Evolutionary conservation across 768 basidiomycete genomes (phyloP), one percentile per base, ranked within the genome.

Genomic region (Phylloporus arenicola): DNA sequence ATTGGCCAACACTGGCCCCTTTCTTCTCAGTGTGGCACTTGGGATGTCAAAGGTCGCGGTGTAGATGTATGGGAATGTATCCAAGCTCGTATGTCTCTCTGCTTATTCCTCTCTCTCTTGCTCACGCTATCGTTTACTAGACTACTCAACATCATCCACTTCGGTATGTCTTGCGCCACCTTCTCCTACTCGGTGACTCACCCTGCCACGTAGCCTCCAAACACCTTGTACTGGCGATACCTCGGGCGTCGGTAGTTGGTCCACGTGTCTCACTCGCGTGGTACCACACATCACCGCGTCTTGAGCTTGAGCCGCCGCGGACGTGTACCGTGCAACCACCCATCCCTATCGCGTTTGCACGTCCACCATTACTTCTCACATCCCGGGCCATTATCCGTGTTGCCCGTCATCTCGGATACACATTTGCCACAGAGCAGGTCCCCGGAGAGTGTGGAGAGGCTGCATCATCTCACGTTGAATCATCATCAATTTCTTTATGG

Each of bases 61-160:
- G 86, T 88, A 37, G 83, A 86, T 49, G 77, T 88, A 48, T 88
- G 84, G 84, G 84, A 88, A 59, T 88, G 86, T 62, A 71, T 86
- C 47, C 68, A 73, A 65, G 77, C 79, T 58, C 86, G 86, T 87
- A 67, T 68, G 45, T 33, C 54, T 45, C 24, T 34, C 49, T 29
- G 48, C 38, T n/a, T 17, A 17, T 35, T n/a, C 33, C 17, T 20
- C 11, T 37, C 20, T 19, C 34, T 37, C 16, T 44, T 40, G 12
- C 53, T 59, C 48, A 50, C 31, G n/a, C 1, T 45, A 45, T 43
- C 45, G 47, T 38, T 29, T 12, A 13, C 44, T 49, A 86, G 85
- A 87, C 69, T 70, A 80, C 46, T 83, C 84, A 11, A 78, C 76
- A 6, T 72, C 75, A 0, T 73, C 75, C 42, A 82, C 81, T 16